Conservation (phyloP, 169 alveolate species). For the Amoebophrya sp. region DNA sequence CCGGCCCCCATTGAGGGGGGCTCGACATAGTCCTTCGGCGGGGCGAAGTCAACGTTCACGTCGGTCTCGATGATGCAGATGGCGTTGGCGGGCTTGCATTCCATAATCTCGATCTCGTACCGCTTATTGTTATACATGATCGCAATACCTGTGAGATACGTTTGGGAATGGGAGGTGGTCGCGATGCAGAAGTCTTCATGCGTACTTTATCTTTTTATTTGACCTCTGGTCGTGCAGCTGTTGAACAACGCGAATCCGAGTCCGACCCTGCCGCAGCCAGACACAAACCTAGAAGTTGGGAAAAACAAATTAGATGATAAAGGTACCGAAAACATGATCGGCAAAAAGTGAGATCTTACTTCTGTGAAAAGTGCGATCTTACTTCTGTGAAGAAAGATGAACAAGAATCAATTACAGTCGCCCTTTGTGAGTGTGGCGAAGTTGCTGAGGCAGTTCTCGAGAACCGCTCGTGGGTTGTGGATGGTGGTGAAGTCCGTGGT, state of each 20-base stretch:
- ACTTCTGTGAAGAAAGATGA: too few species aligned
- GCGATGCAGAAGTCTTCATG: too few species aligned
- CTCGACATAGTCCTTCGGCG: conserved; percentile 47
- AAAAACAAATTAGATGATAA: not conserved
- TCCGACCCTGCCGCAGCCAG: too few species aligned
- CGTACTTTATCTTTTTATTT: too few species aligned
- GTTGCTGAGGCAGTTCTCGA: not conserved
- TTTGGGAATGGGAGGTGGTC: not conserved
- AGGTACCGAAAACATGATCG: too few species aligned
- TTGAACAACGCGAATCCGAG: too few species aligned
- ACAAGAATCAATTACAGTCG: not conserved
- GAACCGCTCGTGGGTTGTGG: conserved; percentile 68
- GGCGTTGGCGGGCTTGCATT: conserved; percentile 55
- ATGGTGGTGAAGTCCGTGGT: conserved; percentile 59
- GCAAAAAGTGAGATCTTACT: too few species aligned
- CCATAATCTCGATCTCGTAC: conserved; percentile 16
- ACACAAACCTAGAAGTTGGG: not conserved
- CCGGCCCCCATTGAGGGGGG: not conserved
- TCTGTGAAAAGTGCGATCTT: too few species aligned
- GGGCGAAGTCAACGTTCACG: conserved; percentile 70
- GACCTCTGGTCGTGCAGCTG: too few species aligned
- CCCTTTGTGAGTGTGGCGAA: conserved; percentile 37
- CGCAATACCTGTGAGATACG: not conserved
- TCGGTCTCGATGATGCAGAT: conserved; percentile 73
- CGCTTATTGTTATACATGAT: not conserved